Evolutionary conservation across 2,329 filamentous ascomycete genomes (phyloP), one percentile per base, ranked within the genome.

Genomic region (Beauveria sp.): DNA sequence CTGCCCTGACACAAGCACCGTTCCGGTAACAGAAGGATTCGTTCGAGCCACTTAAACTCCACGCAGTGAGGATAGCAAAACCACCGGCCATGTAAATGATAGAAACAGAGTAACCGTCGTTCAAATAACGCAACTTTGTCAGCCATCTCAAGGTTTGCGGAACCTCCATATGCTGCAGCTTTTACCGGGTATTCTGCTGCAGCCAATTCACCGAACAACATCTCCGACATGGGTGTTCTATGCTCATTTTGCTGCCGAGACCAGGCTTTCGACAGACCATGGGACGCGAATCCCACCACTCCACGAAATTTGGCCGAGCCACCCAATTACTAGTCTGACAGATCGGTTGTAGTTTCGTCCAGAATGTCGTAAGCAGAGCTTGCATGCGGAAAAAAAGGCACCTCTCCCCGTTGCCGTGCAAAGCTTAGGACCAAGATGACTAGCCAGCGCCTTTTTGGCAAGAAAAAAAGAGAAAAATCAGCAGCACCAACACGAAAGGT

Each of bases 101-200:
- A 38, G 58, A 60, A 60, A 60, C 43, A 60, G 50, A 60, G 50
- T 60, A 54, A 60, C 51, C 58, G 58, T 60, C 51, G 43, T 60
- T 59, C 55, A 43, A 55, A 60, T 50, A 51, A 55, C 43, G 50
- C 26, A 43, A 55, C 42, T 60, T 60, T 16, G 20, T 47, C 58
- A 53, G 18, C 58, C 58, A 60, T 43, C 50, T 54, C 40, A 30
- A 30, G 42, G 40, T 46, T 46, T 60, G 50, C 20, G 14, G 30
- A 43, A 49, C 26, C 34, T 30, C 51, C 28, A 42, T 40, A 22
- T 47, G 47, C 47, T 40, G 18, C 38, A 38, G 26, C 47, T 24
- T 34, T 52, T 43, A 26, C 24, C 38, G 10, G 9, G 30, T 46
- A 24, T 38, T 50, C 49, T 18, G 22, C 24, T 26, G 43, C 46